A percentile compares a stretch with the other conserved stretches of the same genome.
phyloP scores from a whole-genome alignment of 192 early-diverging fungal species.

The Gaertneriomyces semiglobifer region DNA sequence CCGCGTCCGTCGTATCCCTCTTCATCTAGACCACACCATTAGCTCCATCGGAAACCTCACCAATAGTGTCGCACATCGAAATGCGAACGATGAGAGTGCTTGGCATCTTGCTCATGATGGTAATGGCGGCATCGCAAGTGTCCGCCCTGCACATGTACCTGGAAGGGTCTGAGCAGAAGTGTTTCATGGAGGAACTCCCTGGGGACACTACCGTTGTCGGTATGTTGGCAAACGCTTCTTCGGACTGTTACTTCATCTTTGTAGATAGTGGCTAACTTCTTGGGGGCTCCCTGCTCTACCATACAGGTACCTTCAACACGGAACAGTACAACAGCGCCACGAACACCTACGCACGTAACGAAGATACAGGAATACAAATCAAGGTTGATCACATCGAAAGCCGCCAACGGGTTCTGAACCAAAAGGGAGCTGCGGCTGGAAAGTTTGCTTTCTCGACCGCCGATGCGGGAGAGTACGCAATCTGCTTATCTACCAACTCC shows the following conservation, averaged over 20 bases:
- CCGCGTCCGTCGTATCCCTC: no score
- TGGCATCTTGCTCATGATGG: neutral
- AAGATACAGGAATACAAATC: slow-evolving; percentile 26
- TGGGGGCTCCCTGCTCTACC: slow-evolving; percentile 1
- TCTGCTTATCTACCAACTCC: slow-evolving; percentile 64
- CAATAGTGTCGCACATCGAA: no score
- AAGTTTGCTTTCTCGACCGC: slow-evolving; percentile 89
- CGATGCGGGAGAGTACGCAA: slow-evolving; percentile 83
- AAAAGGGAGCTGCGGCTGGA: slow-evolving; percentile 68
- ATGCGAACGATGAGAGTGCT: slow-evolving; percentile 1
- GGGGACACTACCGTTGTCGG: slow-evolving; percentile 82
- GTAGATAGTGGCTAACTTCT: neutral
- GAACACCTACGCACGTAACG: slow-evolving; percentile 19
- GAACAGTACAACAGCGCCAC: slow-evolving; percentile 70
- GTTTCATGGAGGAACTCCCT: slow-evolving; percentile 93
- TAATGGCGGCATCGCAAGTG: slow-evolving; percentile 5
- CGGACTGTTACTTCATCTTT: neutral
- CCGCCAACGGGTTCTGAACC: slow-evolving; percentile 60
- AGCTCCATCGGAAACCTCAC: no score
- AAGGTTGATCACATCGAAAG: slow-evolving; percentile 19
- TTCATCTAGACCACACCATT: no score
- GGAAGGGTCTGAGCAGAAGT: slow-evolving; percentile 80
- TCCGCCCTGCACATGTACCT: slow-evolving; percentile 87
- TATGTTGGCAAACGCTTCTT: slow-evolving; percentile 21
- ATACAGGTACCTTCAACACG: slow-evolving; percentile 60